A percentile compares a stretch with the other conserved stretches of the same genome.
These are phyloP conservation scores for Xylaria sp. DNA, from an alignment of 2,329 filamentous ascomycete genomes.

Conservation along the genomic window DNA sequence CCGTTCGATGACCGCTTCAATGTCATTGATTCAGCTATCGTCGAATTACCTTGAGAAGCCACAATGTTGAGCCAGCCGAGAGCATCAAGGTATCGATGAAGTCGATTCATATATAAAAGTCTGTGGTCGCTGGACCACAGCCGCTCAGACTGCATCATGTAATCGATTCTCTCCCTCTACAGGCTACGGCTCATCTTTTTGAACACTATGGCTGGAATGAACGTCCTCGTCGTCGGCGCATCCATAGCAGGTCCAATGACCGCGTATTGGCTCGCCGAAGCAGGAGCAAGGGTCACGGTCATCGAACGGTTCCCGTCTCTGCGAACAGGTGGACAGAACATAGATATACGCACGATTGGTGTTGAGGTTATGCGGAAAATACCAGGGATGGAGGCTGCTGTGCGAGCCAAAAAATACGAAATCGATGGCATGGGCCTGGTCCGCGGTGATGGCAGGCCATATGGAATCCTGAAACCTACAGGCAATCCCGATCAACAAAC, in stretches of 20 bases:
- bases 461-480: constrained; percentile 51
- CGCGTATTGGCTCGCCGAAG: constrained; percentile 43
- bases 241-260: constrained; percentile 44
- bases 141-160: neutral
- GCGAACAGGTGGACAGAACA: constrained; percentile 43
- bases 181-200: neutral
- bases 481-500: constrained; percentile 55
- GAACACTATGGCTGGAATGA: constrained; percentile 20
- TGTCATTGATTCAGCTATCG: neutral
- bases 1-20: constrained; percentile 7
- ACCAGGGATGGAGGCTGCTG: constrained; percentile 53
- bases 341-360: constrained; percentile 46
- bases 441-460: constrained; percentile 51
- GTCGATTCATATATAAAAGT: constrained; percentile 3
- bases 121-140: constrained; percentile 1
- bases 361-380: constrained; percentile 44
- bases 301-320: constrained; percentile 45
- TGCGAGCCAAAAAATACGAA: constrained; percentile 52
- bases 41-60: neutral
- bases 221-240: constrained; percentile 33
- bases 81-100: neutral
- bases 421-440: constrained; percentile 58
- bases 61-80: neutral
- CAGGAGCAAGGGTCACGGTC: constrained; percentile 42
- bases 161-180: neutral